Evolutionary conservation across 768 basidiomycete genomes (phyloP).

Genomic region (Boletus barrowsii): DNA sequence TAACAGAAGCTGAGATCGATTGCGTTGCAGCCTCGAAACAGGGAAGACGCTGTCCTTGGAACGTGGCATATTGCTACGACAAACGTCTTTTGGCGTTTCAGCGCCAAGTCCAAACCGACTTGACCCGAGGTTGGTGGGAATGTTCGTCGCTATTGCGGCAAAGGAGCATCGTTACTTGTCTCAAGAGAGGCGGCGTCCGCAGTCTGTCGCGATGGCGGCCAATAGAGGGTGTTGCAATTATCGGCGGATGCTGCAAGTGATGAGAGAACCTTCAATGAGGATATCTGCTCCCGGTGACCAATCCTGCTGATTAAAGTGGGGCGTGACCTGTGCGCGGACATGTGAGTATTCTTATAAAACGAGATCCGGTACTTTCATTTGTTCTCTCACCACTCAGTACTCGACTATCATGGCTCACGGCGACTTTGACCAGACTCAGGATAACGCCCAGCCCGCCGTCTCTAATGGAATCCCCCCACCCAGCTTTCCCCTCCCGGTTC

Average conservation of each 20-base stretch:
- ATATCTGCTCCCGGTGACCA: too few species aligned
- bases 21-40: too few species aligned
- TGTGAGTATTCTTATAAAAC: background rate
- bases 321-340: too few species aligned
- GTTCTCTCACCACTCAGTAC: background rate
- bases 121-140: background rate
- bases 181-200: background rate
- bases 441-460: constrained; percentile 24
- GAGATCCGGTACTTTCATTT: background rate
- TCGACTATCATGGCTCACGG: constrained; percentile 8
- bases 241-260: too few species aligned
- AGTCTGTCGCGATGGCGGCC: background rate
- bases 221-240: too few species aligned
- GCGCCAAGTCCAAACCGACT: background rate
- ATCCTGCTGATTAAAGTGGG: too few species aligned
- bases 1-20: too few species aligned
- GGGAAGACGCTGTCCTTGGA: too few species aligned
- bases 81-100: background rate
- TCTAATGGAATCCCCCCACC: constrained; percentile 42
- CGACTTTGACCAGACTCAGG: constrained; percentile 1
- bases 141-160: background rate
- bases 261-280: too few species aligned
- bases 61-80: too few species aligned
- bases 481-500: constrained; percentile 39
- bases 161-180: background rate